These are phyloP conservation scores for Acrodontium crateriforme DNA, from an alignment of 2,329 filamentous ascomycete genomes.

Conservation along the genomic window DNA sequence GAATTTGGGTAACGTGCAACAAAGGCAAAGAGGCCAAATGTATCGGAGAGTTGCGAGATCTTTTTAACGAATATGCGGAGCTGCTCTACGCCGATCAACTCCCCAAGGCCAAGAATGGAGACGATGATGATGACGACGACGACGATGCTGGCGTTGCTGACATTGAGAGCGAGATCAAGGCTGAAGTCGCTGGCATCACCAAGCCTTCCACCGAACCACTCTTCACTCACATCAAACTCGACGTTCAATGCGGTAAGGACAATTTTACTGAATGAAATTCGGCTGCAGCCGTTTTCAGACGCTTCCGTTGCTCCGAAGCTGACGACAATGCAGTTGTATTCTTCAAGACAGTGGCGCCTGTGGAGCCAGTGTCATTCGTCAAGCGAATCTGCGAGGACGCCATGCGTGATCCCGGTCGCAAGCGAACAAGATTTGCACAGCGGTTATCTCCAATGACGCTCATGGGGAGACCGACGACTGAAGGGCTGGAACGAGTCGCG, in stretches of 20 bases:
- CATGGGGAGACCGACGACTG: constrained; percentile 53
- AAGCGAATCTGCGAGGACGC: constrained; percentile 45
- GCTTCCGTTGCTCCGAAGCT: neutral
- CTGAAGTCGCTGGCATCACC: constrained; percentile 54
- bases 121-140: constrained; percentile 24
- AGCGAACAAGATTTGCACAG: constrained; percentile 44
- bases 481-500: constrained; percentile 52
- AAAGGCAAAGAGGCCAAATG: constrained; percentile 58
- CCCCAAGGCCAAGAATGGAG: constrained; percentile 10
- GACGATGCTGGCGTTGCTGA: constrained; percentile 31
- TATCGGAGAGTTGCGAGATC: constrained; percentile 48
- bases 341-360: constrained; percentile 41
- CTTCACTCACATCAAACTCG: constrained; percentile 40
- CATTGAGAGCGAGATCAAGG: constrained; percentile 59
- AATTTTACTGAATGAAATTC: no score
- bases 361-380: constrained; percentile 48
- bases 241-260: constrained; percentile 40
- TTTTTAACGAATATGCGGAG: constrained; percentile 55
- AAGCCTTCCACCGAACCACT: constrained; percentile 33
- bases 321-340: constrained; percentile 37
- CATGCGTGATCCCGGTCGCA: constrained; percentile 34
- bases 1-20: constrained; percentile 67
- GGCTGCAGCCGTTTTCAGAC: no score
- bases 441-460: constrained; percentile 46
- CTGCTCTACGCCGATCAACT: constrained; percentile 37